Conservation (phyloP, 106 monocot species). For the Dactylorhiza incarnata region DNA sequence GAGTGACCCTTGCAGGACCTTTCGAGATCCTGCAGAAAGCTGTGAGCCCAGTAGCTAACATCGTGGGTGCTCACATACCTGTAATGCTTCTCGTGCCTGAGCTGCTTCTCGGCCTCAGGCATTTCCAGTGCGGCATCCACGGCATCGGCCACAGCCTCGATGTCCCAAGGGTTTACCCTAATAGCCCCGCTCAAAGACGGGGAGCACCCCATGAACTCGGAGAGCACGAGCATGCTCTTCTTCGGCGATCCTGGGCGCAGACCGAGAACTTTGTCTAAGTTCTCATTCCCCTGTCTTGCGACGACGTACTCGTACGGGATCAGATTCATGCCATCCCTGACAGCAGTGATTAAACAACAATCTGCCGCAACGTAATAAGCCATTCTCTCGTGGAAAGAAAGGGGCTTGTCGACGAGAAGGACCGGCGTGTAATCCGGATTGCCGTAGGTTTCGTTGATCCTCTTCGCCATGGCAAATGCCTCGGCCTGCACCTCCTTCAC, state of each 20-base stretch:
- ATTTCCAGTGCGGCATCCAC: constrained; percentile 34
- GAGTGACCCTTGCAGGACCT: constrained; percentile 36
- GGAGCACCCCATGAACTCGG: constrained; percentile 50
- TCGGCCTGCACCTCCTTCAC: constrained; percentile 41
- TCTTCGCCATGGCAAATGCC: constrained; percentile 18
- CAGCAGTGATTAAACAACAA: constrained; percentile 43
- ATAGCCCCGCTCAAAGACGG: constrained; percentile 43
- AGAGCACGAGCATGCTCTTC: constrained; percentile 47
- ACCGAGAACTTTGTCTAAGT: constrained; percentile 21
- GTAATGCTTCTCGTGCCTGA: constrained; percentile 44
- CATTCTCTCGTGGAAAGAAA: constrained; percentile 37
- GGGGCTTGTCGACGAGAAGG: constrained; percentile 36
- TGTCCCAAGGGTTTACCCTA: constrained; percentile 52
- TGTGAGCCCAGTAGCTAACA: constrained; percentile 50
- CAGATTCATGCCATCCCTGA: constrained; percentile 50
- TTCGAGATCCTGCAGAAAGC: constrained; percentile 43
- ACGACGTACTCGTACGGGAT: constrained; percentile 55
- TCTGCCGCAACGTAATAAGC: constrained; percentile 47
- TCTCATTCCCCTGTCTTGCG: constrained; percentile 37
- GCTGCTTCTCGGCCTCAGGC: constrained; percentile 34
- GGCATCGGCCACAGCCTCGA: constrained; percentile 42
- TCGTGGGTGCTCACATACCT: constrained; percentile 42
- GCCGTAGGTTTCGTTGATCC: constrained; percentile 37
- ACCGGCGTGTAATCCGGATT: constrained; percentile 31
- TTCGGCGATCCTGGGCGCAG: constrained; percentile 6